Percentiles rank a stretch among this genome's conserved stretches.
Evolutionary conservation across 2,329 filamentous ascomycete genomes (phyloP).

Genomic region (Colletotrichum coccodes): DNA sequence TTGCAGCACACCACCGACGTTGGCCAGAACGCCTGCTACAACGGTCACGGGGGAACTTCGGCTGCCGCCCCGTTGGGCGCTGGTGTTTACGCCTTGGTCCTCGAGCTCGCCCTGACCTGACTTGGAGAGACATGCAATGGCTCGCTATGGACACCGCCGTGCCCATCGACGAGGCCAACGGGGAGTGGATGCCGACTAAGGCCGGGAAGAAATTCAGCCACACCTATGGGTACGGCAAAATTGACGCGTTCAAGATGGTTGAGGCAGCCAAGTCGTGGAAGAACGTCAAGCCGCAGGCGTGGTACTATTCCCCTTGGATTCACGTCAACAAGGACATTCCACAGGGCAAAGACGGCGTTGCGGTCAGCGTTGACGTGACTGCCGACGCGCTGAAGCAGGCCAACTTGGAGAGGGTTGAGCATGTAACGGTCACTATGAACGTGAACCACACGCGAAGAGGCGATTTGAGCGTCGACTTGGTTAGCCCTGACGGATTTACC

Average conservation of each 20-base stretch:
- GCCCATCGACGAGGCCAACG: slow-evolving; percentile 75
- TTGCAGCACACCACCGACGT: slow-evolving; percentile 90
- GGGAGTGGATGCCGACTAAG: slow-evolving; percentile 83
- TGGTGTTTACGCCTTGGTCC: slow-evolving; percentile 88
- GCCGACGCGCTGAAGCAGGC: slow-evolving; percentile 81
- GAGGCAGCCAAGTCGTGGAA: slow-evolving; percentile 87
- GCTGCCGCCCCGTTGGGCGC: slow-evolving; percentile 93
- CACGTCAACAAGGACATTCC: slow-evolving; percentile 89
- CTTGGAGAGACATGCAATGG: slow-evolving; percentile 95
- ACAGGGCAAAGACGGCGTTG: slow-evolving; percentile 82
- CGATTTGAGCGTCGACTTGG: slow-evolving; percentile 90
- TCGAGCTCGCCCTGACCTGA: slow-evolving; percentile 88
- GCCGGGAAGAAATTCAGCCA: slow-evolving; percentile 92
- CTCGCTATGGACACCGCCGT: slow-evolving; percentile 86
- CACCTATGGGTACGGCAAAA: slow-evolving; percentile 94
- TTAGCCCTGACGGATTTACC: slow-evolving; percentile 82
- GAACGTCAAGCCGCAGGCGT: slow-evolving; percentile 92
- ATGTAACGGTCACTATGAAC: slow-evolving; percentile 98
- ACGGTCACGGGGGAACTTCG: slow-evolving; percentile 91
- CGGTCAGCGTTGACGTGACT: slow-evolving; percentile 85
- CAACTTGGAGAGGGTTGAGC: slow-evolving; percentile 88
- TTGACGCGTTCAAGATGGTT: slow-evolving; percentile 88
- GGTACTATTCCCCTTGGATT: slow-evolving; percentile 94
- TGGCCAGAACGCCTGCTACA: slow-evolving; percentile 81
- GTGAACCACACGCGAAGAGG: slow-evolving; percentile 87